Conservation (phyloP, 768 basidiomycete genomes). For the Naganishia onofrii region DNA sequence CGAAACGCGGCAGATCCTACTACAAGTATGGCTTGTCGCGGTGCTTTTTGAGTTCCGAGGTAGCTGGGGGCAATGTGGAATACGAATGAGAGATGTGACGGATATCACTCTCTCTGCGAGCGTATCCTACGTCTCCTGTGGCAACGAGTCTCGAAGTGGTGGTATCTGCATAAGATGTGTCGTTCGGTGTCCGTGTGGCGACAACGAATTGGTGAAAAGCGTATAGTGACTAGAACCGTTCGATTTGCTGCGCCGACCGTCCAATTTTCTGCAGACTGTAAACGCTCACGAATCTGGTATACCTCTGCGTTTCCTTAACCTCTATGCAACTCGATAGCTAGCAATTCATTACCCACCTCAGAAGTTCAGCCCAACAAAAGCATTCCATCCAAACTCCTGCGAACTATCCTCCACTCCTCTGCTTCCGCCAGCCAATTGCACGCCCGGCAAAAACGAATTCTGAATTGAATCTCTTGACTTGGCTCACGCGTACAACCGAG, state of each 20-base stretch:
- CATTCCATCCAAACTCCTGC: not conserved
- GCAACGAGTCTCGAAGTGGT: not conserved
- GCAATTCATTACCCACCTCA: not conserved
- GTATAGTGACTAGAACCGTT: not conserved
- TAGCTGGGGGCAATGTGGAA: not conserved
- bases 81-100: not conserved
- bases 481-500: not conserved
- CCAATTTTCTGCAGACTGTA: too few species aligned
- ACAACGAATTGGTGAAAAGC: not conserved
- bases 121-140: not conserved
- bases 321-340: too few species aligned
- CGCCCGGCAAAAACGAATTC: not conserved
- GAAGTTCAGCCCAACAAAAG: conserved; percentile 2
- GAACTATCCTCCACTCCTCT: not conserved
- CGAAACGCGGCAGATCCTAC: not conserved
- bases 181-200: not conserved
- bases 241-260: too few species aligned
- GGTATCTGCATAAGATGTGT: not conserved
- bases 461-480: not conserved
- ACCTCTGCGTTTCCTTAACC: not conserved
- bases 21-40: not conserved
- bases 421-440: conserved; percentile 8
- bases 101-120: not conserved
- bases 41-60: not conserved
- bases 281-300: not conserved